Base-by-base conservation (phyloP, 495 filamentous ascomycete species). In the Penicillium verhagenii region DNA sequence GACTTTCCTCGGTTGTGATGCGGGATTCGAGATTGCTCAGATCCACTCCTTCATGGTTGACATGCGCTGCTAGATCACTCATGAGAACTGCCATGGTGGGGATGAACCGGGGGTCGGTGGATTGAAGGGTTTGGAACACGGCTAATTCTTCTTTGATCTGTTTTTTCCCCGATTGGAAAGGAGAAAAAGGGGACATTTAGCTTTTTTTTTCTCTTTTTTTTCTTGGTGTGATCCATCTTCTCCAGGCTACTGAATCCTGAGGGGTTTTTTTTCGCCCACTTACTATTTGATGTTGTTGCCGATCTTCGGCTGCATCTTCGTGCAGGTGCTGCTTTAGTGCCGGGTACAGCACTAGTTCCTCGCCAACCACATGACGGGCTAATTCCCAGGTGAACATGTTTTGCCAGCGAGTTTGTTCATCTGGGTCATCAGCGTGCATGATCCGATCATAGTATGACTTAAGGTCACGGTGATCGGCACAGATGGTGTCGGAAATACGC, bases 331-430 rank as follows among this genome's bases (percentile, higher is more conserved):
- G 77, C 53, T 86, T 84, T 8, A 88, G 72, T 6, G 82, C 82
- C 1, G 86, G 87, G 67, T 86, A 88, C 6, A 89, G 70, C 24
- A 86, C 81, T 4, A 90, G 65, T 67, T 89, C 87, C 60, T 89
- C 82, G 52, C 73, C 80, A 52, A 87, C 70, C 0, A 80, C 76
- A 63, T 88, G 80, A n/a, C 85, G 77, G 6, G 87, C 80, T 4
- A 90, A 71, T 57, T 85, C 82, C 87, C 86, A 90, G 13, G 81
- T 82, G 49, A 88, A 85, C 50, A 82, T 79, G 47, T 89, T 89
- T 61, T 82, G 80, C 64, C 74, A 88, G 13, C 77, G 69, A 0
- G 65, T 69, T 52, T 77, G 76, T 9, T 78, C 72, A 47, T 85
- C 81, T 24, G 61, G 54, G 42, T 86, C 77, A 6, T 56, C 72